These are phyloP conservation scores for Erysimum cheiri DNA, from an alignment of 441 rosid species.

Conservation along the genomic window DNA sequence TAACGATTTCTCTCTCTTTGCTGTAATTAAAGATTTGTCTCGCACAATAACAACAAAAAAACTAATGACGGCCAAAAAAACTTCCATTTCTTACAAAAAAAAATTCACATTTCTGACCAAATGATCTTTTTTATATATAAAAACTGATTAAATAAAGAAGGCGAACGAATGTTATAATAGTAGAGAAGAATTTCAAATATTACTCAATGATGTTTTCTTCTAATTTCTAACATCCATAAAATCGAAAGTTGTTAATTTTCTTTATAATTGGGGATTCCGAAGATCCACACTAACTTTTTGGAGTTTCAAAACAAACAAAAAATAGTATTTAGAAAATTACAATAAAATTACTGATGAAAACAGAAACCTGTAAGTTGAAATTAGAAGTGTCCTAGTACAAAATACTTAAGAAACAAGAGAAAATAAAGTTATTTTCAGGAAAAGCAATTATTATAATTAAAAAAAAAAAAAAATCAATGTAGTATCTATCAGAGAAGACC, in stretches of 20 bases:
- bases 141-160: neutral
- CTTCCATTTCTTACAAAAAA: neutral
- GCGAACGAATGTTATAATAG: neutral
- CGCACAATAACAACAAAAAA: neutral
- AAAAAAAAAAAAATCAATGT: neutral
- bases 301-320: too few relatives aligned
- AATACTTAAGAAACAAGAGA: neutral
- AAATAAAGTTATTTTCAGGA: neutral
- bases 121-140: neutral
- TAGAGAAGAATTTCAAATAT: neutral
- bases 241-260: neutral
- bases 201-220: too few relatives aligned
- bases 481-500: neutral
- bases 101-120: neutral
- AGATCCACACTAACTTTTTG: too few relatives aligned
- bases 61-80: neutral
- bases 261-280: too few relatives aligned
- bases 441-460: neutral
- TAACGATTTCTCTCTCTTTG: slow-evolving; percentile 27
- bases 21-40: neutral
- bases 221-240: too few relatives aligned
- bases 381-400: too few relatives aligned
- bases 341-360: too few relatives aligned
- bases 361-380: too few relatives aligned
- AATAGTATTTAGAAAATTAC: too few relatives aligned